Conservation (phyloP, 2,329 filamentous ascomycete species). For the Sporothrix euskadiensis region DNA sequence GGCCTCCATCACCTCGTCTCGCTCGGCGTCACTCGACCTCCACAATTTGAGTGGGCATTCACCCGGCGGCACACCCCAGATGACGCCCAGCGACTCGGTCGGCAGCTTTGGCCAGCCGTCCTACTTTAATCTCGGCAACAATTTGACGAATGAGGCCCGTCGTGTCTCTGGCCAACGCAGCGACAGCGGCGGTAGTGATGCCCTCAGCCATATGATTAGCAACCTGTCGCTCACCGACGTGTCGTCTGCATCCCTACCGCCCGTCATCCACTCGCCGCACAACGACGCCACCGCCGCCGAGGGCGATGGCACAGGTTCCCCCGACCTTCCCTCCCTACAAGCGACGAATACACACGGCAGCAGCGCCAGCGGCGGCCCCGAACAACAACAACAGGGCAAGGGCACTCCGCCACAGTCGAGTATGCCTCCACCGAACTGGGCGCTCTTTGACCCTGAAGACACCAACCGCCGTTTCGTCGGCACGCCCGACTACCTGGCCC, state of each 20-base stretch:
- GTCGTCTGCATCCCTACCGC: conserved; percentile 44
- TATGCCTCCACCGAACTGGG: conserved; percentile 87
- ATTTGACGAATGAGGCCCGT: conserved; percentile 57
- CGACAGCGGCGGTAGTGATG: conserved; percentile 89
- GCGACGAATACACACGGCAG: conserved; percentile 48
- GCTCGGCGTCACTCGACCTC: conserved; percentile 90
- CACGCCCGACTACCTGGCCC: conserved; percentile 94
- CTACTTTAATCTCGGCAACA: conserved; percentile 74
- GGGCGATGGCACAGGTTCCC: conserved; percentile 67
- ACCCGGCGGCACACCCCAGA: conserved; percentile 79
- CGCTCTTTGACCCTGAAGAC: conserved; percentile 92
- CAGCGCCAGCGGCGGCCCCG: not conserved
- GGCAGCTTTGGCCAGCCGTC: conserved; percentile 77
- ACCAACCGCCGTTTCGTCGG: conserved; percentile 91
- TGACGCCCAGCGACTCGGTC: conserved; percentile 72
- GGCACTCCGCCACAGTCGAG: conserved; percentile 63
- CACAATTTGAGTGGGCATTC: conserved; percentile 65
- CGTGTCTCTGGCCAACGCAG: conserved; percentile 81
- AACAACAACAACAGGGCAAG: conserved; percentile 41
- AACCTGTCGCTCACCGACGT: conserved; percentile 72
- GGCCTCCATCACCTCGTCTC: conserved; percentile 82
- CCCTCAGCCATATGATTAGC: conserved; percentile 76
- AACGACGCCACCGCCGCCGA: conserved; percentile 74
- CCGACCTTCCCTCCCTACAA: conserved; percentile 71
- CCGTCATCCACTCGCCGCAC: conserved; percentile 59